Percentiles rank a stretch among this genome's conserved stretches.
These are phyloP conservation scores for Takashimella koratensis DNA, from an alignment of 1,284 basidiomycete species.

Conservation along the genomic window DNA sequence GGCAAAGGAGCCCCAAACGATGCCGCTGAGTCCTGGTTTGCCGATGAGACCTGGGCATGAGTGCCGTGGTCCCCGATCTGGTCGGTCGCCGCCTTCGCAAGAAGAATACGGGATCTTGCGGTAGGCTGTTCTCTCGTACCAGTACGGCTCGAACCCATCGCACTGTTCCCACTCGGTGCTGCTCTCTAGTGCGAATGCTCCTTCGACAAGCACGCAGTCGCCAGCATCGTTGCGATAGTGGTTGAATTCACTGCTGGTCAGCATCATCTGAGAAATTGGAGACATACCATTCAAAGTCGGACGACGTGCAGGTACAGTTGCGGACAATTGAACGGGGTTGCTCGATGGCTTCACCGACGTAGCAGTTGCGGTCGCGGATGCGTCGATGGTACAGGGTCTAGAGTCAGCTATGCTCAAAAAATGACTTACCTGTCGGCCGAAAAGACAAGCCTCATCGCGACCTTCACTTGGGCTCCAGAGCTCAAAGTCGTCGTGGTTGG, in stretches of 20 bases:
- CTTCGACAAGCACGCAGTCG: constrained; percentile 69
- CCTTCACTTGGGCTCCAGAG: constrained; percentile 88
- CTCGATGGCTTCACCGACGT: constrained; percentile 67
- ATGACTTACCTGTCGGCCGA: constrained; percentile 69
- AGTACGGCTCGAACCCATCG: constrained; percentile 61
- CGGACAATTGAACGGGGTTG: constrained; percentile 57
- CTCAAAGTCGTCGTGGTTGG: constrained; percentile 84
- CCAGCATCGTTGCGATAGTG: constrained; percentile 64
- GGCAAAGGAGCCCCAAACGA: constrained; percentile 75
- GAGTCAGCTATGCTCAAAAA: neutral
- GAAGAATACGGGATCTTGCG: constrained; percentile 81
- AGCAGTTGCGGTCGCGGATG: constrained; percentile 71
- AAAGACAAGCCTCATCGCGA: constrained; percentile 71
- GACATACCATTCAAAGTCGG: constrained; percentile 84
- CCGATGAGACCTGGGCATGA: constrained; percentile 67
- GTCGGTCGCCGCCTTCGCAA: constrained; percentile 70
- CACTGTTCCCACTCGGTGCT: constrained; percentile 60
- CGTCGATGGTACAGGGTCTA: constrained; percentile 85
- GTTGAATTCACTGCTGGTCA: constrained; percentile 76
- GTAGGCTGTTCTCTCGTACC: constrained; percentile 88
- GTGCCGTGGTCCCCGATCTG: constrained; percentile 68
- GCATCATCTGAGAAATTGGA: constrained; percentile 1
- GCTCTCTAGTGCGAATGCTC: constrained; percentile 58
- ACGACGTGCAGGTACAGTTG: constrained; percentile 66
- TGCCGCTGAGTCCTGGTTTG: constrained; percentile 56